Evolutionary conservation across 2,329 filamentous ascomycete species (phyloP), one percentile per base, ranked within the genome.

Genomic region (Phyllosticta paracitricarpa): DNA sequence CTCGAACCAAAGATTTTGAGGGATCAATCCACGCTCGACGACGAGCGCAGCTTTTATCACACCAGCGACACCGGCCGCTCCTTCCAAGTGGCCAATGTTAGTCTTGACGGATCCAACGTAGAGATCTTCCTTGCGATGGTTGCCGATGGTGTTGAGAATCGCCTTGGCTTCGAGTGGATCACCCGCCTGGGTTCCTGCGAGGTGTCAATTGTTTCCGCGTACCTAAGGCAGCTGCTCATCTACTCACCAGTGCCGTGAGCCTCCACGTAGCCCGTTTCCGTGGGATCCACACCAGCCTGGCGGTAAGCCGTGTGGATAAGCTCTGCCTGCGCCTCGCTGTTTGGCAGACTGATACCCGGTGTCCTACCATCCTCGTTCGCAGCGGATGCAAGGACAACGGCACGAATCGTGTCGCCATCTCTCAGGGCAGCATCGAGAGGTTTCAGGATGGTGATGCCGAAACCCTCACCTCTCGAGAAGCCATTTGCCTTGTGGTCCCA

Each of bases 291-390:
- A 1, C 73, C 73, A 5, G 73, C 73, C 12, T 64, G 67, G 19
- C 56, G 57, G 63, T 79, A 79, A 0, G 70, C 71, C 0, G 69
- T 33, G 2, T 65, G 63, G 25, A 76, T 74, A 28, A 77, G 58
- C 9, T 66, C 64, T 1, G 64, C 68, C 63, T 80, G 78, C 0
- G 76, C 70, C 79, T 64, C 82, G 79, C 70, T 1, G 76, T 80
- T 83, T 0, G 83, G 83, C 69, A 82, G 75, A 0, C 82, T 84
- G 62, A 85, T 80, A 0, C 82, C 82, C 9, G 68, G 72, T 0
- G 84, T 86, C 19, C 76, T 71, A 10, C 84, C 84, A 65, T 87
- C 83, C 61, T 77, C 72, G 61, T 79, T 80, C 3, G 70, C 62
- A 2, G 68, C 72, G 1, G 72, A 73, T 22, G 68, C 72, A 0